phyloP scores from a whole-genome alignment of 768 basidiomycete species.

The Lyophyllum decastes region DNA sequence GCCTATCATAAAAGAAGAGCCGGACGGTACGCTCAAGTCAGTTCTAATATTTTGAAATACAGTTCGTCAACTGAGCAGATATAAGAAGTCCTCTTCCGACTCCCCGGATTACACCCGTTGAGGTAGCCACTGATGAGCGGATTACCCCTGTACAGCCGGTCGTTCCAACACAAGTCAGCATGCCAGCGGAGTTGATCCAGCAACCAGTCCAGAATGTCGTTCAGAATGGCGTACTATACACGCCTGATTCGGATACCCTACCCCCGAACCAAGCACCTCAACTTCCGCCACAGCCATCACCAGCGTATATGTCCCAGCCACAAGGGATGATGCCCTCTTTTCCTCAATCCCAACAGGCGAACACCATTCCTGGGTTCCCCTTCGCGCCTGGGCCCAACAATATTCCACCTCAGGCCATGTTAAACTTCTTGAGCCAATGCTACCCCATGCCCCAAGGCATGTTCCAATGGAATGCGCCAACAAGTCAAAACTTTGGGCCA shows the following conservation, averaged over 20 bases:
- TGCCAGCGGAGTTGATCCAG: neutral
- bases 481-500: neutral
- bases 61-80: conserved; percentile 13
- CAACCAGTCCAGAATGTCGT: neutral
- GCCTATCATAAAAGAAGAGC: conserved; percentile 37
- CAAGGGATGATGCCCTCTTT: neutral
- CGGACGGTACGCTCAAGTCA: conserved; percentile 46
- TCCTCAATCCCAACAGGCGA: neutral
- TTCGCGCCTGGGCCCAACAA: neutral
- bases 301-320: neutral
- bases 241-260: neutral
- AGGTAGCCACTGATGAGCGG: conserved; percentile 13
- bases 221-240: neutral
- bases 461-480: neutral
- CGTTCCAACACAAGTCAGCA: neutral
- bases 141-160: neutral
- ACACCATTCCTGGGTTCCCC: neutral
- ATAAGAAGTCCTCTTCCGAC: conserved; percentile 65
- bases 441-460: neutral
- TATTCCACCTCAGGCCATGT: neutral
- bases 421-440: neutral
- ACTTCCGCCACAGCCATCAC: neutral
- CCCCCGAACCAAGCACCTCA: neutral
- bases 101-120: conserved; percentile 57
- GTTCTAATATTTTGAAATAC: conserved; percentile 21